Evolutionary conservation across 495 filamentous ascomycete genomes (phyloP).

Genomic region (Talaromyces nanjingensis): DNA sequence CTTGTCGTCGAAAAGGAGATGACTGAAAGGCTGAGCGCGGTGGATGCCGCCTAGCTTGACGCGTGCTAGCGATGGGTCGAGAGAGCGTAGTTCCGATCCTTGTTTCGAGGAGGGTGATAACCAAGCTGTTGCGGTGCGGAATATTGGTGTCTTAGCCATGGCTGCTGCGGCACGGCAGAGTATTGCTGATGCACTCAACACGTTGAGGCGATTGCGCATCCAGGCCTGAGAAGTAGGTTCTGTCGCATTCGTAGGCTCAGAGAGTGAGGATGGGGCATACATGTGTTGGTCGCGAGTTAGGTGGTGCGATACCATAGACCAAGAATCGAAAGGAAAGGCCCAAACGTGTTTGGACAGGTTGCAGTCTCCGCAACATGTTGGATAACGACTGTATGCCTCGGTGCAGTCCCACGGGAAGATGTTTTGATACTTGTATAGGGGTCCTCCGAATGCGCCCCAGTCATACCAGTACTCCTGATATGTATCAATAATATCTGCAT

Average conservation of each 20-base stretch:
- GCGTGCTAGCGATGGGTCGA: constrained; percentile 13
- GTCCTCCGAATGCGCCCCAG: constrained; percentile 32
- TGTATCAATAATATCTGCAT: constrained; percentile 33
- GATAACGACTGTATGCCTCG: constrained; percentile 28
- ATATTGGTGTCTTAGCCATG: constrained; percentile 21
- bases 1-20: background rate
- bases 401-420: constrained; percentile 42
- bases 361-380: constrained; percentile 27
- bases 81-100: background rate
- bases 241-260: background rate
- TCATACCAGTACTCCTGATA: constrained; percentile 37
- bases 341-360: constrained; percentile 35
- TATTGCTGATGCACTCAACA: constrained; percentile 22
- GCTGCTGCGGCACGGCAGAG: constrained; percentile 23
- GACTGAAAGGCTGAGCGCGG: constrained; percentile 27
- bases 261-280: constrained; percentile 16
- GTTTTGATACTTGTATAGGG: constrained; percentile 27
- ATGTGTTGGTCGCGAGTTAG: constrained; percentile 21
- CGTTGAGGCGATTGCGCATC: constrained; percentile 23
- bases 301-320: constrained; percentile 30
- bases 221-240: constrained; percentile 10
- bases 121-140: constrained; percentile 20
- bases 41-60: constrained; percentile 37
- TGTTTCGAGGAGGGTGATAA: constrained; percentile 3
- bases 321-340: constrained; percentile 40